Conservation (phyloP, 805 yeast genomes). For the Saccharomycopsis sp. region DNA sequence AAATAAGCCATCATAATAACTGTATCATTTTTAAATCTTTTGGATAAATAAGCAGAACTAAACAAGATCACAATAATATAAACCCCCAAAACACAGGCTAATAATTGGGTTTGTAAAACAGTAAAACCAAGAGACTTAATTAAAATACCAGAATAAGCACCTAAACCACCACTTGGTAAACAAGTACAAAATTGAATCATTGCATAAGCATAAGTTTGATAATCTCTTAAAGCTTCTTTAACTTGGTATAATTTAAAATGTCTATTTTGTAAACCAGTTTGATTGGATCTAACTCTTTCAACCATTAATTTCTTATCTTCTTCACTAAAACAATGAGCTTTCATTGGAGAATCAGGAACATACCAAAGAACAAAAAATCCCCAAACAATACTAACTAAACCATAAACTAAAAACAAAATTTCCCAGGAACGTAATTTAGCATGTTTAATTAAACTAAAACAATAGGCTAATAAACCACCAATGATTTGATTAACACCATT, state of each 20-base stretch:
- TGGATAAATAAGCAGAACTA: constrained; percentile 22
- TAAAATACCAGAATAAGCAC: constrained; percentile 24
- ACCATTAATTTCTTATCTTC: constrained; percentile 24
- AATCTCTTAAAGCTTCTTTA: constrained; percentile 21
- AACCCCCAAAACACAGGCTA: constrained; percentile 27
- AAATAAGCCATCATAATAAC: constrained; percentile 21
- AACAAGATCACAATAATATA: constrained; percentile 23
- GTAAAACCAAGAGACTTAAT: constrained; percentile 25
- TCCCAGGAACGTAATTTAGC: constrained; percentile 23
- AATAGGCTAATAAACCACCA: constrained; percentile 26
- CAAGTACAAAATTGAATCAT: constrained; percentile 22
- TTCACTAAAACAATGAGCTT: constrained; percentile 27
- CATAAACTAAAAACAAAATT: constrained; percentile 26
- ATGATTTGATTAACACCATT: constrained; percentile 25
- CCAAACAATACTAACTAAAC: constrained; percentile 25
- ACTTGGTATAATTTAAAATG: constrained; percentile 23
- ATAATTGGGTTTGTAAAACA: constrained; percentile 24
- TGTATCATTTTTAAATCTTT: constrained; percentile 19
- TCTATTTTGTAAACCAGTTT: constrained; percentile 28
- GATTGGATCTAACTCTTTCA: constrained; percentile 25
- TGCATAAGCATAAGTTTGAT: constrained; percentile 22
- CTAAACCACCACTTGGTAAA: constrained; percentile 25
- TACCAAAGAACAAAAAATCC: constrained; percentile 24
- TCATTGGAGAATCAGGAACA: constrained; percentile 27
- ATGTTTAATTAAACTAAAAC: constrained; percentile 23